Conservation (phyloP, 768 basidiomycete genomes). For the Amanita subjunquillea region DNA sequence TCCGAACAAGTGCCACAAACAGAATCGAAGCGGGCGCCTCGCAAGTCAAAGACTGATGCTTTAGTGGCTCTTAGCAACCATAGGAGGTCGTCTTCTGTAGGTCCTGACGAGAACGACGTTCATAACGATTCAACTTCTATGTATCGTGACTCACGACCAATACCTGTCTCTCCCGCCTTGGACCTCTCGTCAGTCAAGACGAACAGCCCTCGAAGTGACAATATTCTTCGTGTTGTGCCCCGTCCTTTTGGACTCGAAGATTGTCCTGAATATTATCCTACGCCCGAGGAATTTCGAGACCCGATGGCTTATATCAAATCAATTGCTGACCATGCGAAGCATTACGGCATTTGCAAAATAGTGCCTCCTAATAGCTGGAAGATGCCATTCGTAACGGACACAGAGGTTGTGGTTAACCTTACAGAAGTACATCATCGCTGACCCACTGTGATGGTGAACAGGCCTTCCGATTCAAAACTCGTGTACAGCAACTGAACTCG, state of each 20-base stretch:
- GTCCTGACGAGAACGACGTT: conserved; percentile 42
- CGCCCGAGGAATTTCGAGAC: conserved; percentile 85
- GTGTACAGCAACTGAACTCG: conserved; percentile 88
- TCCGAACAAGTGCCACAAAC: conserved; percentile 26
- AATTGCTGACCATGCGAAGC: conserved; percentile 58
- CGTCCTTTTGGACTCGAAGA: conserved; percentile 83
- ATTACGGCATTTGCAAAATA: conserved; percentile 92
- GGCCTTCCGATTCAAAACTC: conserved; percentile 93
- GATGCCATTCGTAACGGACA: conserved; percentile 93
- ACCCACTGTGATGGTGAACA: conserved; percentile 24
- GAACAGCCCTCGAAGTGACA: conserved; percentile 34
- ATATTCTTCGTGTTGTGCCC: conserved; percentile 26
- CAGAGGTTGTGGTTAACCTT: conserved; percentile 48
- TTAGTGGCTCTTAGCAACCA: conserved; percentile 69
- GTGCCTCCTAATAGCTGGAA: conserved; percentile 90
- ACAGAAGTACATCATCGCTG: conserved; percentile 24
- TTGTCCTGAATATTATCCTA: conserved; percentile 85
- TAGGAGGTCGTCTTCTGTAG: conserved; percentile 42
- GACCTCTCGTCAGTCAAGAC: conserved; percentile 71
- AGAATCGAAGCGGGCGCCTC: conserved; percentile 62
- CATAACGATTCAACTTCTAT: conserved; percentile 37
- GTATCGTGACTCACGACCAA: conserved; percentile 42
- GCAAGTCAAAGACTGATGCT: conserved; percentile 87
- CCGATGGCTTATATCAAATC: conserved; percentile 89
- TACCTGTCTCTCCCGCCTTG: conserved; percentile 51